Base-by-base conservation (phyloP, 306 rosid genomes). In the Dalbergia oliveri region DNA sequence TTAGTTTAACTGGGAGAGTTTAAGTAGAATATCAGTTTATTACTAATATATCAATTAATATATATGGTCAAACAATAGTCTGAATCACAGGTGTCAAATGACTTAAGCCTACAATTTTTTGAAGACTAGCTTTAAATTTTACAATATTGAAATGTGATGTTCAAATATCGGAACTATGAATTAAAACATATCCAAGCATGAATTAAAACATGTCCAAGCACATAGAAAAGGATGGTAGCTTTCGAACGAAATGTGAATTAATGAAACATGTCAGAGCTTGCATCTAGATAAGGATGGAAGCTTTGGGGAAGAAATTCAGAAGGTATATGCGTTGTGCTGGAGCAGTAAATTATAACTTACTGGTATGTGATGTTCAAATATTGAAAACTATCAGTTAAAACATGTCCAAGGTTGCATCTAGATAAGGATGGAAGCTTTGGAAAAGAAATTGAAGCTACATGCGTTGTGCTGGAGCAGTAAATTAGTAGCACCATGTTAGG, bases 311-410 rank as follows among this genome's bases (percentile, higher is more conserved):
- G 61, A 26, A 10, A 33, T 71, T 31, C 16, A 26, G 31, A 34
- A 51, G 11, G 21, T 14, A 2, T 14, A 49, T 8, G 23, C 43
- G 15, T 3, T 26, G 4, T 4, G 61, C 18, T 26, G 54, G n/a
- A 72, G 68, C 23, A 81, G 75, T 53, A 64, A 81, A 73, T 81
- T 33, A 51, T 26, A 26, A 0, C 31, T 26, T 50, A 14, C 2
- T 50, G 8, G 4, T 14, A 50, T 11, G 15, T 50, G 8, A 50
- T 12, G 4, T 43, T 43, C 49, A 43, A 8, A 43, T 43, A 7
- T 7, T 10, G 11, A 26, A 26, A 26, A 26, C 31, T 26, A 26
- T 26, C 31, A 26, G 31, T 26, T 26, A 26, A 39, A 39, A 39
- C 8, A 39, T 39, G 44, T 39, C 44, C 44, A 39, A 39, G 44